Base-by-base conservation (phyloP, 768 basidiomycete species). In the Cyathus striatus region DNA sequence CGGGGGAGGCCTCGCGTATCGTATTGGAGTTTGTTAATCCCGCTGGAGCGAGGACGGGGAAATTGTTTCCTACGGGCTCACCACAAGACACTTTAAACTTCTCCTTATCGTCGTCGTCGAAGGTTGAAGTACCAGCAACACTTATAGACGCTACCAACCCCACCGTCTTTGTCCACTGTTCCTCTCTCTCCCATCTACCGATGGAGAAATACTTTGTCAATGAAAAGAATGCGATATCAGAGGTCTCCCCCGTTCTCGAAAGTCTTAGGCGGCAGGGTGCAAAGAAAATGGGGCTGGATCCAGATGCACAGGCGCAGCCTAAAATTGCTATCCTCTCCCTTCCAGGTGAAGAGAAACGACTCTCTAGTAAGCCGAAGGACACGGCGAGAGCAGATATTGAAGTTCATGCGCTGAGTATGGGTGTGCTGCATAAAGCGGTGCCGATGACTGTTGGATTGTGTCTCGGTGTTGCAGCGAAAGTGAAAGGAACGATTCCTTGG, bases 101-200 rank as follows among this genome's bases (percentile, higher is more conserved):
- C n/a, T 40, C 49, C 6, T 12, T 42, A 21, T 46, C 54, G 14
- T 33, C 30, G 16, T 43, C 42, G 18, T 39, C 56, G 22, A 43
- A 50, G 26, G 47, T 50, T 22, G 49, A 43, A 17, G 45, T 76
- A 40, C 58, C 56, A 32, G 71, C 66, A 1, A 83, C 83, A 9
- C 68, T 82, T 6, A 72, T 88, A 10, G 86, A 88, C 52, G 84
- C 84, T 1, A 82, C 86, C 13, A 87, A 88, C 56, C 86, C 86
- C 1, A 82, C 79, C 5, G 75, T 89, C 13, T 80, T 89, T 60
- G 68, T 86, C 49, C 42, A 59, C 24, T 59, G 67, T 3, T 46
- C 58, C 1, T 73, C 78, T 30, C 64, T 87, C 26, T 48, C 55
- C 17, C 35, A 48, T 25, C 63, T 78, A 34, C 58, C 65, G 17